Evolutionary conservation across 306 rosid species (phyloP).

Genomic region (Adenanthera pavonina): DNA sequence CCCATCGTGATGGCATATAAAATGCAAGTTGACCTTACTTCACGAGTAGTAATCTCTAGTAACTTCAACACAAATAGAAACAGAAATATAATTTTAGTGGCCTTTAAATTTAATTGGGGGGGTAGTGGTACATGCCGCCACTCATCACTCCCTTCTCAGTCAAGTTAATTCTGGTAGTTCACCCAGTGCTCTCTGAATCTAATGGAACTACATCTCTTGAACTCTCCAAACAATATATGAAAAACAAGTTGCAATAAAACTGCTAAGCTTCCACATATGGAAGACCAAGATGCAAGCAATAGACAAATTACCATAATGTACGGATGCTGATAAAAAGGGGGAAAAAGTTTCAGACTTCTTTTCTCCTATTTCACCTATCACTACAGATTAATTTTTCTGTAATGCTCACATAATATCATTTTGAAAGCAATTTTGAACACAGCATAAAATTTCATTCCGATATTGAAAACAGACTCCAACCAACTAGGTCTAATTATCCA

Average conservation of each 20-base stretch:
- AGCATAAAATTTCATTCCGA: not conserved
- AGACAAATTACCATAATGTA: not conserved
- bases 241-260: not conserved
- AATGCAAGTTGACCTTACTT: not conserved
- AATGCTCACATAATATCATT: not conserved
- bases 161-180: not conserved
- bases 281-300: not conserved
- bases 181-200: not conserved
- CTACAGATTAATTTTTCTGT: not conserved
- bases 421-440: conserved; percentile 10
- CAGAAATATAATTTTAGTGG: not conserved
- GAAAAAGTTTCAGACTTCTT: not conserved
- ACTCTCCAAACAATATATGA: not conserved
- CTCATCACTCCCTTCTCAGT: not conserved
- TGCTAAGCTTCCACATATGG: not conserved
- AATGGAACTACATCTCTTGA: not conserved
- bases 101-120: not conserved
- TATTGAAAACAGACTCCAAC: not conserved
- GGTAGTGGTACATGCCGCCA: not conserved
- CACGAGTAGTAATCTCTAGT: not conserved
- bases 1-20: not conserved
- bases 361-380: conserved; percentile 17
- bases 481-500: not conserved
- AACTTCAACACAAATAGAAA: not conserved
- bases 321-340: not conserved